A percentile compares a stretch with the other conserved stretches of the same genome.
These are phyloP conservation scores for Gnaphalium uliginosum DNA, from an alignment of 129 eudicot genomes.

Conservation along the genomic window DNA sequence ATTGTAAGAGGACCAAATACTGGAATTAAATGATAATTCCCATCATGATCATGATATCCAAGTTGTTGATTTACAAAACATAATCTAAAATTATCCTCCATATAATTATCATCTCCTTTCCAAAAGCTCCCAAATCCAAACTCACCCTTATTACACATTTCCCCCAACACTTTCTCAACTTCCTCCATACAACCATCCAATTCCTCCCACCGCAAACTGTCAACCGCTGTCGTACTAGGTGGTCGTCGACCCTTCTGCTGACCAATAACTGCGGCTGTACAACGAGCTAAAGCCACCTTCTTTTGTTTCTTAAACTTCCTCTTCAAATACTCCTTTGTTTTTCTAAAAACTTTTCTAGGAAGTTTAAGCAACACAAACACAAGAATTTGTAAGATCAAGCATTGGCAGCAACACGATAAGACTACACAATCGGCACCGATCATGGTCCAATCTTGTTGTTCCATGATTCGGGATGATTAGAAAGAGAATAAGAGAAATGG, in stretches of 20 bases:
- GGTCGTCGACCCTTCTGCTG: constrained; percentile 21
- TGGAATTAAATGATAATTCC: constrained; percentile 50
- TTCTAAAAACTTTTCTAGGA: constrained; percentile 49
- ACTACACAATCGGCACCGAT: constrained; percentile 85
- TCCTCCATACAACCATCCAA: constrained; percentile 58
- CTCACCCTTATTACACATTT: constrained; percentile 59
- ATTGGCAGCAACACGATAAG: constrained; percentile 85
- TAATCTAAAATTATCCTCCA: constrained; percentile 32
- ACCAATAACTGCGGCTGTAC: constrained; percentile 33
- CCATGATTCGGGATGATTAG: constrained; percentile 25
- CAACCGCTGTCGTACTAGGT: constrained; percentile 19
- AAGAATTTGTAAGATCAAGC: constrained; percentile 65
- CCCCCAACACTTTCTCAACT: constrained; percentile 68
- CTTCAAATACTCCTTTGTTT: constrained; percentile 44
- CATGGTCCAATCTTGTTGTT: constrained; percentile 48
- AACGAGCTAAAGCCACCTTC: constrained; percentile 27
- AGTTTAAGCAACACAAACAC: constrained; percentile 61
- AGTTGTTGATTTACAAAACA: constrained; percentile 44
- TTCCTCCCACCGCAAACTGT: constrained; percentile 33
- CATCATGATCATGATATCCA: constrained; percentile 37
- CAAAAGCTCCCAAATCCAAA: constrained; percentile 94
- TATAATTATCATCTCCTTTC: constrained; percentile 42
- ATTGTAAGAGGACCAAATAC: constrained; percentile 45
- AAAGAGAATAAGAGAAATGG: constrained; percentile 11
- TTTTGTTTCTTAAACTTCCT: constrained; percentile 45